Conservation (phyloP, 495 filamentous ascomycete genomes). For the Aspergillus incahuasiensis region DNA sequence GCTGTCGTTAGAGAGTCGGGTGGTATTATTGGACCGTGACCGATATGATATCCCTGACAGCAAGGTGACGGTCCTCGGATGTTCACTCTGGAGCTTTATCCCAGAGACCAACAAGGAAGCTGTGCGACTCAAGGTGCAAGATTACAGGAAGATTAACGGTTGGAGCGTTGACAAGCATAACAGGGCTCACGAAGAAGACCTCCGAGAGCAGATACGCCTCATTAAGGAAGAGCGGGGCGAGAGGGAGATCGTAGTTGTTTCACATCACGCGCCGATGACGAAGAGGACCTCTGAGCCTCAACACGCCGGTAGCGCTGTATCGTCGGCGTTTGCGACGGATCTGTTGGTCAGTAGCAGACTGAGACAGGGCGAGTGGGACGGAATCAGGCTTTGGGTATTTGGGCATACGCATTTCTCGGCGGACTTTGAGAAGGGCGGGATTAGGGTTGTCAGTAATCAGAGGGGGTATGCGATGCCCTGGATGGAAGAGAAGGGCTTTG, state of each 20-base stretch:
- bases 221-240: conserved; percentile 17
- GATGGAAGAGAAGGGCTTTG: conserved; percentile 14
- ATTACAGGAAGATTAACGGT: conserved; percentile 46
- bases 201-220: conserved; percentile 24
- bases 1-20: conserved; percentile 32
- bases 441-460: conserved; percentile 49
- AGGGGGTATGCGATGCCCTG: conserved; percentile 43
- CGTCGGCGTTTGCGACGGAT: conserved; percentile 47
- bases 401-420: conserved; percentile 50
- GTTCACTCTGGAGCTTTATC: conserved; percentile 33
- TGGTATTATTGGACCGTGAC: conserved; percentile 43
- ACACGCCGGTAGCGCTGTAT: conserved; percentile 15
- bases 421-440: conserved; percentile 31
- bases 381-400: conserved; percentile 45
- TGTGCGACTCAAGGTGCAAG: conserved; percentile 13
- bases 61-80: conserved; percentile 48
- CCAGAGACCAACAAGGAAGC: not conserved
- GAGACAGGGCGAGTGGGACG: not conserved
- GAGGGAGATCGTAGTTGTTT: conserved; percentile 37
- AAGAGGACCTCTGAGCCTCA: conserved; percentile 37
- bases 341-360: conserved; percentile 23
- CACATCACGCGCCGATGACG: conserved; percentile 49
- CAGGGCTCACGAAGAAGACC: conserved; percentile 34
- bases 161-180: conserved; percentile 50
- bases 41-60: conserved; percentile 37